A percentile compares a stretch with the other conserved stretches of the same genome.
Evolutionary conservation across 768 basidiomycete genomes (phyloP).

Genomic region (Kwoniella sp.): DNA sequence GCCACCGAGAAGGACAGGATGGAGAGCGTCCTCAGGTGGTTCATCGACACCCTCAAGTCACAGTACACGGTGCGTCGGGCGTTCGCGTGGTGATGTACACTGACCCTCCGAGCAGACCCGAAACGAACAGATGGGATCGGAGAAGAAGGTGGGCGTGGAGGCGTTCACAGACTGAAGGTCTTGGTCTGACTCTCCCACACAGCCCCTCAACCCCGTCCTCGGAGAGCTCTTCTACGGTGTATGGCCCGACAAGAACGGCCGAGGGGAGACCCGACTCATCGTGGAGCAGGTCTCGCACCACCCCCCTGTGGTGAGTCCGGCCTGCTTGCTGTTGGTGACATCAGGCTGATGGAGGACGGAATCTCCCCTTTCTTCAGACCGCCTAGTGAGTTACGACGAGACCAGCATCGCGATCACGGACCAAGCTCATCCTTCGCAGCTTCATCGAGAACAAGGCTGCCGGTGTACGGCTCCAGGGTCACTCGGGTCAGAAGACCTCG

Average conservation of each 20-base stretch:
- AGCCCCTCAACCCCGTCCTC: slow-evolving; percentile 94
- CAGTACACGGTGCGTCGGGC: slow-evolving; percentile 55
- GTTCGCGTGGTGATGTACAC: neutral
- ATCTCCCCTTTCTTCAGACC: slow-evolving; percentile 26
- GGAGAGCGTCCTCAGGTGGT: slow-evolving; percentile 85
- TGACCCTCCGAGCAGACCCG: slow-evolving; percentile 58
- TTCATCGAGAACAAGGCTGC: slow-evolving; percentile 75
- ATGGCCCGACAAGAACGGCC: slow-evolving; percentile 71
- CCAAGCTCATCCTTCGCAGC: slow-evolving; percentile 57
- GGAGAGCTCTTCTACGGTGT: slow-evolving; percentile 80
- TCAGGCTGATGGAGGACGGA: slow-evolving; percentile 6
- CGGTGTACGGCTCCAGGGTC: slow-evolving; percentile 72
- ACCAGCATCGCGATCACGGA: neutral
- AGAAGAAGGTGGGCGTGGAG: slow-evolving; percentile 73
- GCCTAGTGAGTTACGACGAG: slow-evolving; percentile 47
- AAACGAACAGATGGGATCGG: slow-evolving; percentile 91
- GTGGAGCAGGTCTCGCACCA: slow-evolving; percentile 98
- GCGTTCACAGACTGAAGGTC: neutral
- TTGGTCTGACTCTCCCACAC: neutral
- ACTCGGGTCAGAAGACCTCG: slow-evolving; percentile 91
- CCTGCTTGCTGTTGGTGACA: neutral
- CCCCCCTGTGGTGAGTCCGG: slow-evolving; percentile 50
- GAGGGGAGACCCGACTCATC: slow-evolving; percentile 74
- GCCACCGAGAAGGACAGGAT: slow-evolving; percentile 68
- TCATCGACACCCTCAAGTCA: slow-evolving; percentile 91